Conservation (phyloP, 2,329 filamentous ascomycete genomes). For the Tolypocladium cylindrosporum region DNA sequence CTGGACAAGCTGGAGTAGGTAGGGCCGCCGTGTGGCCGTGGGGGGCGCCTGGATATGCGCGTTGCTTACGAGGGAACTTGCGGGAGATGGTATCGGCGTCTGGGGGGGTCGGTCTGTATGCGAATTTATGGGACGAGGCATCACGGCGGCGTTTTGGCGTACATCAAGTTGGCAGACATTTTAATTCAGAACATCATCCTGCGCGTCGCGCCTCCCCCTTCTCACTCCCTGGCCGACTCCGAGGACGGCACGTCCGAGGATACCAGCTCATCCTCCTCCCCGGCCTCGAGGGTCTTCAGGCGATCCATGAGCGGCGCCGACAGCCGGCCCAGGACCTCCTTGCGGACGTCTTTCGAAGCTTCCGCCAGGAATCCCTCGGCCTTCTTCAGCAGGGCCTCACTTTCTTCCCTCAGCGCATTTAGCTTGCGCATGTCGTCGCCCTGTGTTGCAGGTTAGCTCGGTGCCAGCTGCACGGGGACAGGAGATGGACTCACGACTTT, state of each 20-base stretch:
- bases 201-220: too few relatives aligned
- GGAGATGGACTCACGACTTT: slow-evolving; percentile 9
- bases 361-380: slow-evolving; percentile 2
- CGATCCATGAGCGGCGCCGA: too few relatives aligned
- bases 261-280: too few relatives aligned
- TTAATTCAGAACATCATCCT: not conserved
- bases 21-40: not conserved
- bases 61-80: not conserved
- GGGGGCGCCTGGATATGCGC: not conserved
- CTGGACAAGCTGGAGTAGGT: slow-evolving; percentile 75
- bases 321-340: too few relatives aligned
- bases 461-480: too few relatives aligned
- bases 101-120: not conserved
- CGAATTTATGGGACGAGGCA: not conserved
- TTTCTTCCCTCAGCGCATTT: too few relatives aligned
- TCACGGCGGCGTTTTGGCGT: not conserved
- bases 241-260: too few relatives aligned
- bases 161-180: not conserved
- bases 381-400: not conserved
- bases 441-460: not conserved
- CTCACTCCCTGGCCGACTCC: too few relatives aligned
- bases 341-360: not conserved
- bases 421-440: not conserved
- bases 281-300: too few relatives aligned
- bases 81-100: not conserved